Evolutionary conservation across 2,329 filamentous ascomycete species (phyloP).

Genomic region (Epichloe sp.): DNA sequence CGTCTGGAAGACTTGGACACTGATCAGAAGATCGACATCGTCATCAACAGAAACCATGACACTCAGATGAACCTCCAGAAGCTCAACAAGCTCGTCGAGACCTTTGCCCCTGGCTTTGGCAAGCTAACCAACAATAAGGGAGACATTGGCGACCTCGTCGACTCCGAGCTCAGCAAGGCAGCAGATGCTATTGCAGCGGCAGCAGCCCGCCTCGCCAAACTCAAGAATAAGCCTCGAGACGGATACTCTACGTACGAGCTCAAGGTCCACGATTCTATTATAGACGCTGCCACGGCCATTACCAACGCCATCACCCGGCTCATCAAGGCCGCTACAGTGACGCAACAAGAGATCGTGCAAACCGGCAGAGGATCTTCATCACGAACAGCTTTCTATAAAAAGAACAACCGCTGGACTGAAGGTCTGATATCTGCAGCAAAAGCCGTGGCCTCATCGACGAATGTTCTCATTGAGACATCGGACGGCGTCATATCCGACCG

Average conservation of each 20-base stretch:
- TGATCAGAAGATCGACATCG: constrained; percentile 87
- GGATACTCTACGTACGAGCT: constrained; percentile 93
- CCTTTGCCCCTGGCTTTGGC: constrained; percentile 75
- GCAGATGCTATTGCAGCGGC: constrained; percentile 92
- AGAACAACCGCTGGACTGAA: constrained; percentile 99
- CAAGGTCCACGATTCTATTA: constrained; percentile 87
- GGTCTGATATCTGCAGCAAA: constrained; percentile 95
- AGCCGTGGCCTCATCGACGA: constrained; percentile 85
- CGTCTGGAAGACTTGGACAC: constrained; percentile 81
- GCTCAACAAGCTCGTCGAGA: constrained; percentile 84
- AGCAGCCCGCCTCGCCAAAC: constrained; percentile 73
- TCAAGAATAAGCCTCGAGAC: constrained; percentile 93
- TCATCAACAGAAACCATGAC: constrained; percentile 95
- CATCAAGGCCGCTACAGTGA: constrained; percentile 86
- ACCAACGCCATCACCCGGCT: constrained; percentile 88
- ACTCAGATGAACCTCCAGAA: constrained; percentile 89
- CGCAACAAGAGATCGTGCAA: constrained; percentile 92
- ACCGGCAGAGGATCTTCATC: constrained; percentile 81
- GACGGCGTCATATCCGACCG: constrained; percentile 87
- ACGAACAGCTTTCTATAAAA: constrained; percentile 97
- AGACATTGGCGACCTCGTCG: constrained; percentile 85
- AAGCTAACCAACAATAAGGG: constrained; percentile 69
- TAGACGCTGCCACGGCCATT: constrained; percentile 84
- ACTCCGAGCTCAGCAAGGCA: constrained; percentile 81
- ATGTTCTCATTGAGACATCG: constrained; percentile 93